Evolutionary conservation across 2,329 filamentous ascomycete genomes (phyloP).

Genomic region (Mollisiaceae sp.): DNA sequence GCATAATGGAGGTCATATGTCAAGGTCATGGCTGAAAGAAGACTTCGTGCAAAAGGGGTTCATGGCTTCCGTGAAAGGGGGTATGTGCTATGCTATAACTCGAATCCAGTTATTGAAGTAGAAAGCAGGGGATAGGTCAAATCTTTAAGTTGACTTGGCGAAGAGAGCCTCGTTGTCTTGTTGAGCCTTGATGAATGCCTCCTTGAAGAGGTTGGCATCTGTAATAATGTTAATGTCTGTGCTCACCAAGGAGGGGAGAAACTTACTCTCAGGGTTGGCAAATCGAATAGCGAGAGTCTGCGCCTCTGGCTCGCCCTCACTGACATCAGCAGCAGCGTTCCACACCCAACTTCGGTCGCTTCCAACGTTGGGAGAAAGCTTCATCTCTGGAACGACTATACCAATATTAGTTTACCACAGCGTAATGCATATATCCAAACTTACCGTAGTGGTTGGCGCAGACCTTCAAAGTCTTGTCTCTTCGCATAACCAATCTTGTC

Average conservation of each 20-base stretch:
- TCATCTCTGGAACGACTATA: conserved; percentile 96
- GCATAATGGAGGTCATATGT: conserved; percentile 29
- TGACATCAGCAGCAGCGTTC: conserved; percentile 97
- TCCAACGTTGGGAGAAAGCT: conserved; percentile 96
- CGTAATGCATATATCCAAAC: conserved; percentile 50
- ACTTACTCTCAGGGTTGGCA: conserved; percentile 94
- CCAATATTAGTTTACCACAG: conserved; percentile 28
- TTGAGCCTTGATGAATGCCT: conserved; percentile 95
- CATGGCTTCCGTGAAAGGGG: conserved; percentile 37
- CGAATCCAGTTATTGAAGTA: conserved; percentile 28
- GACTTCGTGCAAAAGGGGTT: conserved; percentile 19
- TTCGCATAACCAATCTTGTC: conserved; percentile 96
- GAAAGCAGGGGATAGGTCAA: conserved; percentile 17
- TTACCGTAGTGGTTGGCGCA: conserved; percentile 99
- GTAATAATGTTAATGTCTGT: conserved; percentile 11
- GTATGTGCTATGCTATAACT: conserved; percentile 32
- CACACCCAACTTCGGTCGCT: conserved; percentile 99
- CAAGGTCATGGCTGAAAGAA: conserved; percentile 9
- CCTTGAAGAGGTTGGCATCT: conserved; percentile 98
- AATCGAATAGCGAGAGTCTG: conserved; percentile 97
- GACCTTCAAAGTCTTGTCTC: conserved; percentile 99
- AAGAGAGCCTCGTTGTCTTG: conserved; percentile 93
- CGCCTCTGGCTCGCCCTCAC: conserved; percentile 95
- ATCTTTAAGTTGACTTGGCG: conserved; percentile 50
- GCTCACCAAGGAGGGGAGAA: neutral